Evolutionary conservation across 306 rosid species (phyloP), one percentile per base, ranked within the genome.

Genomic region (Pyrus pyrifolia): DNA sequence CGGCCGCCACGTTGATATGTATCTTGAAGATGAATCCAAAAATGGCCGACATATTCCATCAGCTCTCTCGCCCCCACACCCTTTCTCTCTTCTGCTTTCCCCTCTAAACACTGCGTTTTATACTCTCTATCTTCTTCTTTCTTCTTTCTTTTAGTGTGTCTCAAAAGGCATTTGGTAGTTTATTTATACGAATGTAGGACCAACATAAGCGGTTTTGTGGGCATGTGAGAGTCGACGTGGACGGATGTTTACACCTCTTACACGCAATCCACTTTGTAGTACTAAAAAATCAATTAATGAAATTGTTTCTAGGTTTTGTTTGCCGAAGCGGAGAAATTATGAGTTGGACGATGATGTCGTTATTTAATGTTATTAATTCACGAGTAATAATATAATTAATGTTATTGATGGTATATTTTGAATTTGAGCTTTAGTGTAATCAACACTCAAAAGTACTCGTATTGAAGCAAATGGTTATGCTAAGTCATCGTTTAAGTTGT

Each of bases 1-100:
- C 80, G 83, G 89, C 97, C 90, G 96, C 94, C 98, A 91, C 98
- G 93, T 91, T 87, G 89, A 85, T 89, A 85, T 89, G 73, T 84
- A 83, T 76, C 89, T 88, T 89, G 71, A 86, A 88, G 85, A 85
- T 81, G 87, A 91, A 81, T 86, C 87, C 90, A 86, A 88, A 81
- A 79, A 74, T 90, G 96, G 96, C 97, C 96, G 97, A 93, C 97
- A 93, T 67, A 86, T 73, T 85, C 90, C 88, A 87, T 89, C 89
- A 77, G 45, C 78, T 80, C 55, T 17, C 18, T 15, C 21, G 40
- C 40, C 53, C 74, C 81, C 78, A 72, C 78, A 72, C 45, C 72
- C 76, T n/a, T 19, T 53, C 68, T 31, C 66, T 67, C 62, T 46
- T 49, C 51, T 18, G 9, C 14, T 35, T 14, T 23, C 51, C 52